Base-by-base conservation (phyloP, 1,139 yeast species). In the Sugiyamaella neomexicana region DNA sequence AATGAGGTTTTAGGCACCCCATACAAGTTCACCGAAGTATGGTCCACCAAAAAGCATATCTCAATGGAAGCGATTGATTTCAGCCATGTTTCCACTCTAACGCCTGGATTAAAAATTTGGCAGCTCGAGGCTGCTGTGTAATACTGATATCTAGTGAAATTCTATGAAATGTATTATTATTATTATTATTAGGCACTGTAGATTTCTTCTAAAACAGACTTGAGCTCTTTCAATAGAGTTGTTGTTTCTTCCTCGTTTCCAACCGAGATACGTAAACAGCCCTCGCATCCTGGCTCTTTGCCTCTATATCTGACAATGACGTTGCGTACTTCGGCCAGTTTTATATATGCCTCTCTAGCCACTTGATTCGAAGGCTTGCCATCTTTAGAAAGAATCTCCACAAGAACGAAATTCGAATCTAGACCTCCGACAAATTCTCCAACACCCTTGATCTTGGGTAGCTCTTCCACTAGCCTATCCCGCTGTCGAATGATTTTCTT, bases 301-400 rank as follows among this genome's bases (percentile, higher is more conserved):
- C 99, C 99, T 74, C 99, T 81, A 68, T 81, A 93, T 69, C 99
- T 80, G 12, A 91, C 88, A 50, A 93, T 97, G 20, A 93, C 90
- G 40, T 82, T 82, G 52, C 85, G 80, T 23, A 80, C 78, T 17
- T 79, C 79, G 0, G 99, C 99, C 65, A 93, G 72, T 38, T 72
- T 75, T 56, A 77, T 77, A 70, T 93, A 93, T 9, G 90, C 75
- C 43, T 75, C 66, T 50, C 79, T 71, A 0, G 99, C 98, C 20
- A 81, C 69, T n/a, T 77, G 81, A 63, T 86, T 87, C 34, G 81
- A 81, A 0, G 96, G 90, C 13, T 69, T 62, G 1, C 89, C 89
- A 0, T 76, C 67, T 53, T 77, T 75, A 65, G 83, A 82, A 53
- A 86, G 75, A 13, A 93, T 75, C 68, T 90, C 86, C 15, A 91